Conservation (phyloP, 129 eudicot genomes). For the Heracleum sosnowskyi region DNA sequence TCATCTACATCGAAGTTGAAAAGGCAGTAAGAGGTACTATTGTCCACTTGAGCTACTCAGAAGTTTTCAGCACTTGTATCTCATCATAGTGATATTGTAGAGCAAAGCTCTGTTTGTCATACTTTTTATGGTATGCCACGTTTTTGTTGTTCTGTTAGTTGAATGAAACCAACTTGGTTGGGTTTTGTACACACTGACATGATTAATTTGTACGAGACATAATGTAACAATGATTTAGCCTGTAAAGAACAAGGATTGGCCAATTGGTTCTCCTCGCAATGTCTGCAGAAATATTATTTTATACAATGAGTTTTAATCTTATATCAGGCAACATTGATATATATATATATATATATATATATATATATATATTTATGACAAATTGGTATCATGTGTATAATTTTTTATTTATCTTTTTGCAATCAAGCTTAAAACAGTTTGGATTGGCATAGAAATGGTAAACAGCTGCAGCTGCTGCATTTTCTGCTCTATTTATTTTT, state of each 20-base stretch:
- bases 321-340: not conserved
- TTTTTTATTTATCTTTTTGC: not conserved
- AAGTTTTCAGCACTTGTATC: not conserved
- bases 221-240: conserved; percentile 7
- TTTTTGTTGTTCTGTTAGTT: conserved; percentile 7
- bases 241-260: conserved; percentile 3
- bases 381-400: not conserved
- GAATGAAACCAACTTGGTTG: conserved; percentile 2
- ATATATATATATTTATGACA: not conserved
- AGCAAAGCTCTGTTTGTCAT: conserved; percentile 1
- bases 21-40: not conserved
- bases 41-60: conserved; percentile 5
- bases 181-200: conserved; percentile 9
- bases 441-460: not conserved
- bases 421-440: not conserved
- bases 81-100: not conserved
- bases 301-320: not conserved
- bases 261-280: conserved; percentile 6
- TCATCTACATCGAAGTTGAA: not conserved
- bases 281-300: conserved; percentile 1
- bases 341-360: not conserved
- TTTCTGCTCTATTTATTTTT: too few species aligned
- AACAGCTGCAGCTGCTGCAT: not conserved
- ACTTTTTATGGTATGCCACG: not conserved
- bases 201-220: conserved; percentile 2